Evolutionary conservation across 1,284 basidiomycete species (phyloP), one percentile per base, ranked within the genome.

Genomic region (Pascua guehoae): DNA sequence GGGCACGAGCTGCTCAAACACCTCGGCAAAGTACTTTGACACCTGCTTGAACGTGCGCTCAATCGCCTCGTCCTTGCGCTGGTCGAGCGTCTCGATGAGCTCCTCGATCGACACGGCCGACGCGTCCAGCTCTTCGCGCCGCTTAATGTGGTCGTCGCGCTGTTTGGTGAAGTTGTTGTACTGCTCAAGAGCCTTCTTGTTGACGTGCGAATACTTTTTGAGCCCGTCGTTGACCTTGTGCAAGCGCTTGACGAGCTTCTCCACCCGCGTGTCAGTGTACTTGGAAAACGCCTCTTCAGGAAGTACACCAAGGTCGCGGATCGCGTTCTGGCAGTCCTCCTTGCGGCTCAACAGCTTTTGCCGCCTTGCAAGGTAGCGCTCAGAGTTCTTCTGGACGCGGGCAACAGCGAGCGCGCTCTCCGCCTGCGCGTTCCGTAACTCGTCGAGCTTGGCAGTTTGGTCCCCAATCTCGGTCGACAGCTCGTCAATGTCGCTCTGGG

Each of bases 101-200:
- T 97, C 91, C 69, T 92, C 84, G 65, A 99, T 98, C 44, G 91
- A 93, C 48, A 83, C 72, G 0, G 90, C 91, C 1, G 91, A 93
- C 65, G 85, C 86, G 63, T 96, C 92, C 36, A 98, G 83, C 73
- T 98, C 96, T 63, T 89, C 87, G 16, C 91, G 85, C 7, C 96
- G 86, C 64, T 87, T 82, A 39, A 91, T 76, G 8, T 98, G 84
- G 65, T 94, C 88, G 71, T 98, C 94, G 2, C 94, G 86, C 76
- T 98, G 94, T 72, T 95, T 96, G 11, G 94, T 97, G 75, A 98
- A 98, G 72, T 90, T 94, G 76, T 85, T 91, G 81, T 96, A 98
- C 76, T 98, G 93, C 76, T 99, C 96, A 70, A 97, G 95, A 1
- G 95, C 96, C 76, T 98, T 98, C 81, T 98, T 98, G 82, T 99